Percentiles rank a stretch among this genome's conserved stretches.
phyloP scores from a whole-genome alignment of 768 basidiomycete genomes.

The Multifurca ochricompacta region DNA sequence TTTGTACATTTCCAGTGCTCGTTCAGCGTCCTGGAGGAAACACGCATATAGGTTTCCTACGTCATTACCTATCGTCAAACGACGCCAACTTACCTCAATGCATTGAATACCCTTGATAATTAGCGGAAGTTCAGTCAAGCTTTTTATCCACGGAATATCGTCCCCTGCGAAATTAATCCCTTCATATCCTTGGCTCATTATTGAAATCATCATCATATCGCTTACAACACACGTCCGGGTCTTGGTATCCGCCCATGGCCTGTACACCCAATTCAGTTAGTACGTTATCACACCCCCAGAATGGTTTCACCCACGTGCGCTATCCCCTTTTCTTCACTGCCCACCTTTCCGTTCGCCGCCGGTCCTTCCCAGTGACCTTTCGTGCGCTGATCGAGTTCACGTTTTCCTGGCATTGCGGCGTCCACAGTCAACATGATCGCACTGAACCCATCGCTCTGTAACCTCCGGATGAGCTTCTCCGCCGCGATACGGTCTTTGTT shows the following conservation, averaged over 20 bases:
- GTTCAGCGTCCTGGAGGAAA: conserved; percentile 37
- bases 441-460: conserved; percentile 35
- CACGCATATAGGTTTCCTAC: background rate
- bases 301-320: conserved; percentile 23
- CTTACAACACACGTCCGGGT: conserved; percentile 30
- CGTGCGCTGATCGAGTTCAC: conserved; percentile 30
- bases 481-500: conserved; percentile 36
- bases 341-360: conserved; percentile 18
- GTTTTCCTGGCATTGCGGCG: conserved; percentile 36
- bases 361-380: conserved; percentile 27
- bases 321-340: conserved; percentile 20
- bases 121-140: conserved; percentile 35
- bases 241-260: conserved; percentile 28
- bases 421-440: conserved; percentile 46
- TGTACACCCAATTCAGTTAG: conserved; percentile 8
- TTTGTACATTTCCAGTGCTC: conserved; percentile 34
- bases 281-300: background rate
- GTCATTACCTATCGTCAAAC: background rate
- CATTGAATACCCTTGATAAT: conserved; percentile 42
- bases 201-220: background rate
- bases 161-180: conserved; percentile 22
- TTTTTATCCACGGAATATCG: conserved; percentile 34
- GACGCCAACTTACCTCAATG: conserved; percentile 30
- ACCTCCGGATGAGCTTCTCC: conserved; percentile 31
- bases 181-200: background rate